Conservation (phyloP, 1,284 basidiomycete genomes). For the Apiotrichum akiyoshidainum region DNA sequence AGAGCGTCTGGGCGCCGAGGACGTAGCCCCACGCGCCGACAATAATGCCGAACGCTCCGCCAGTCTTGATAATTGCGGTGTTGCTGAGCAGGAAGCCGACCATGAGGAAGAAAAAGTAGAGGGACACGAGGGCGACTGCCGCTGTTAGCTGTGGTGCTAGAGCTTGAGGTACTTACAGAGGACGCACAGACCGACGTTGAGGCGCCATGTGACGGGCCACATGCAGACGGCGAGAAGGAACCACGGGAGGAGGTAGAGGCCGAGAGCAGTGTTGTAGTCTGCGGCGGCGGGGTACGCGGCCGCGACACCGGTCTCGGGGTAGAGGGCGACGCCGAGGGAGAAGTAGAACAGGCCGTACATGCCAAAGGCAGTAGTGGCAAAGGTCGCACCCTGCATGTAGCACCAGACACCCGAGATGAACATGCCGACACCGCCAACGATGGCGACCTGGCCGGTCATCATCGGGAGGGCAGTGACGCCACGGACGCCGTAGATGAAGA, state of each 20-base stretch:
- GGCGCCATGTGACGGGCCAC: conserved; percentile 11
- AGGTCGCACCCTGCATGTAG: conserved; percentile 18
- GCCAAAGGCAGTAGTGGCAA: conserved; percentile 16
- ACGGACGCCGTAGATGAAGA: conserved; percentile 13
- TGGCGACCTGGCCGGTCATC: conserved; percentile 13
- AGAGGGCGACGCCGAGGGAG: conserved; percentile 15
- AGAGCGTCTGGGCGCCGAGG: too few species aligned
- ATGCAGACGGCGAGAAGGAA: conserved; percentile 15
- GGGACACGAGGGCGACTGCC: too few species aligned
- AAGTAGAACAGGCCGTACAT: conserved; percentile 22
- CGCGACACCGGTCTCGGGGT: conserved; percentile 10
- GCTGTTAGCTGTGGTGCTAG: too few species aligned
- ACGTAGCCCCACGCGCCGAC: too few species aligned
- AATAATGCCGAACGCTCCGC: too few species aligned
- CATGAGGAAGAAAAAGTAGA: too few species aligned
- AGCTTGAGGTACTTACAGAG: too few species aligned
- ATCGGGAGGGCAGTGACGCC: conserved; percentile 8
- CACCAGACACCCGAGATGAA: conserved; percentile 18
- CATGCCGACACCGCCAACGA: conserved; percentile 21
- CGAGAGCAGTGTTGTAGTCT: conserved; percentile 18
- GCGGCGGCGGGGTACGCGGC: conserved; percentile 7
- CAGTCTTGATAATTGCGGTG: too few species aligned
- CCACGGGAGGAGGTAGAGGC: conserved; percentile 17
- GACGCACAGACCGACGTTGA: too few species aligned
- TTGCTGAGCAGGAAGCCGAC: too few species aligned